Conservation (phyloP, 2,329 filamentous ascomycete genomes). For the Phialophora verrucosa region DNA sequence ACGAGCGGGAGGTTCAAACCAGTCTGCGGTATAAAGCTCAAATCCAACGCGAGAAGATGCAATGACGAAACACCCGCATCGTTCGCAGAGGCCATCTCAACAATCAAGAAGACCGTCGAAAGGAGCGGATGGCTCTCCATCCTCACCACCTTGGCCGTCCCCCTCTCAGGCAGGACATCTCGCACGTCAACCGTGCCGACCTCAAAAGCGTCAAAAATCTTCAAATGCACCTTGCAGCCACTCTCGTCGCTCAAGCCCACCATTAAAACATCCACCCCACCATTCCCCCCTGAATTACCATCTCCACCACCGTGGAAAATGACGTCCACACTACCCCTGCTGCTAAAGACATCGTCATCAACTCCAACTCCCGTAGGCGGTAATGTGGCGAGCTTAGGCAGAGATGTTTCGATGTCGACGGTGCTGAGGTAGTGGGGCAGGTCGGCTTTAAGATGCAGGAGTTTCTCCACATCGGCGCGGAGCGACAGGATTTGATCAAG, state of each 20-base stretch:
- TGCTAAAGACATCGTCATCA: conserved; percentile 68
- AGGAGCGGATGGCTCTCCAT: conserved; percentile 75
- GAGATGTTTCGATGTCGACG: conserved; percentile 74
- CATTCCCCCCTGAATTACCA: not conserved
- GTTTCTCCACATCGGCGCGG: conserved; percentile 45
- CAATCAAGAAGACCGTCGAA: conserved; percentile 78
- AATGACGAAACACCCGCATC: conserved; percentile 42
- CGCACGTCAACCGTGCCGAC: conserved; percentile 70
- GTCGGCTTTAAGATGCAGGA: conserved; percentile 54
- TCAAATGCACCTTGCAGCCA: conserved; percentile 66
- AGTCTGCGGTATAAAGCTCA: conserved; percentile 77
- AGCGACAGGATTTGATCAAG: conserved; percentile 52
- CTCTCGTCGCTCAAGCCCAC: conserved; percentile 69
- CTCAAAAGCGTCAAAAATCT: conserved; percentile 83
- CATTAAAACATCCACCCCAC: conserved; percentile 65
- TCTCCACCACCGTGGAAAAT: conserved; percentile 62
- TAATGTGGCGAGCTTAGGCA: conserved; percentile 77
- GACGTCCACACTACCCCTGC: conserved; percentile 70
- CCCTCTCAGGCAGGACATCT: conserved; percentile 49
- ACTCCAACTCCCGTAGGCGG: conserved; percentile 64
- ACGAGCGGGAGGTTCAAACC: conserved; percentile 80
- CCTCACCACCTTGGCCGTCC: conserved; percentile 52
- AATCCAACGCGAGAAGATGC: conserved; percentile 75
- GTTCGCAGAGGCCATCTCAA: conserved; percentile 38
- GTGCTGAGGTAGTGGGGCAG: conserved; percentile 72